Conservation (phyloP, 345 rosid genomes). For the Linum trigynum region DNA sequence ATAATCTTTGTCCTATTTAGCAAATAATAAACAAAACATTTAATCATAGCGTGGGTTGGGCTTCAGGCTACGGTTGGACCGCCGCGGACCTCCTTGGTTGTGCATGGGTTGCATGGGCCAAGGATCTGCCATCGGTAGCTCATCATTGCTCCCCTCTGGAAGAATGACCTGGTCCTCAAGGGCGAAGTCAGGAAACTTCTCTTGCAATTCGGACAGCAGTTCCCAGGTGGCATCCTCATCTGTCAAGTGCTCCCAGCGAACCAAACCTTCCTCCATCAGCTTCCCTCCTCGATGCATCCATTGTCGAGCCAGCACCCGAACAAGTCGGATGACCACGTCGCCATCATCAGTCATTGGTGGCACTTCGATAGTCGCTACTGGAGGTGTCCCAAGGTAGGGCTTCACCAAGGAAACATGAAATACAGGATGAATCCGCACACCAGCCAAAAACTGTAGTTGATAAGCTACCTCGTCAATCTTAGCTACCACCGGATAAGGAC, state of each 20-base stretch:
- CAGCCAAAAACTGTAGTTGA: neutral
- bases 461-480: conserved; percentile 1
- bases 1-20: too few species aligned
- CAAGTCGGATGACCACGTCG: too few species aligned
- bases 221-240: neutral
- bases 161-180: neutral
- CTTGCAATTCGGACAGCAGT: too few species aligned
- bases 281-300: neutral
- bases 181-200: too few species aligned
- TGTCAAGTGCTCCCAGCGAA: neutral
- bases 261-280: neutral
- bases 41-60: too few species aligned
- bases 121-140: too few species aligned
- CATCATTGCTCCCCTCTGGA: too few species aligned
- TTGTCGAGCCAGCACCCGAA: neutral
- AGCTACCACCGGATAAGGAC: neutral
- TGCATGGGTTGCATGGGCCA: too few species aligned
- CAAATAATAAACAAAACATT: too few species aligned
- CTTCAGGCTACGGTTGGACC: too few species aligned
- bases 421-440: neutral
- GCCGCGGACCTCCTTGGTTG: too few species aligned
- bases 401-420: neutral
- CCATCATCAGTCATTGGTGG: too few species aligned
- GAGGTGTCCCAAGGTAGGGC: neutral
- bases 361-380: neutral